phyloP scores from a whole-genome alignment of 1,139 yeast species.

The Debaryomyces fabryi region DNA sequence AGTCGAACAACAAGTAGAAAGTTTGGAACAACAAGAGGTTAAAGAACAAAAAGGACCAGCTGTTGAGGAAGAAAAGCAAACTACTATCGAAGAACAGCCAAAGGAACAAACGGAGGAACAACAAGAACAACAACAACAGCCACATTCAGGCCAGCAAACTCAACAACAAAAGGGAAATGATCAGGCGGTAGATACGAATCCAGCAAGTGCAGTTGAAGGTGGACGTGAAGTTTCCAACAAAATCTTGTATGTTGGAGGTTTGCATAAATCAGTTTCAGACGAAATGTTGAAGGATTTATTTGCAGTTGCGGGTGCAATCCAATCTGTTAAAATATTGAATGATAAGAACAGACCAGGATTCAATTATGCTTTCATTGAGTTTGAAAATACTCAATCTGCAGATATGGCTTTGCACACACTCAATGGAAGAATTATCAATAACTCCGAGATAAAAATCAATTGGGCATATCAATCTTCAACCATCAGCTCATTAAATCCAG shows the following conservation, averaged over 20 bases:
- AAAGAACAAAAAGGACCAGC: not conserved
- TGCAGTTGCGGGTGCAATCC: conserved; percentile 60
- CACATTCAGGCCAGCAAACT: conserved; percentile 16
- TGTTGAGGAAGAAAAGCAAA: not conserved
- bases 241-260: conserved; percentile 76
- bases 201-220: conserved; percentile 76
- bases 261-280: conserved; percentile 68
- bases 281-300: conserved; percentile 63
- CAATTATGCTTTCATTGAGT: conserved; percentile 86
- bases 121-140: conserved; percentile 19
- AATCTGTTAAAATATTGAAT: conserved; percentile 66
- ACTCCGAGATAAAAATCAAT: conserved; percentile 62
- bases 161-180: conserved; percentile 9
- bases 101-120: conserved; percentile 10
- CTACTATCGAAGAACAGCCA: conserved; percentile 9
- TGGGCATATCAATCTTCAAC: conserved; percentile 79
- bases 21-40: not conserved
- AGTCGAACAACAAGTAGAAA: not conserved
- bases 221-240: conserved; percentile 78
- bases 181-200: conserved; percentile 20
- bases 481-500: conserved; percentile 52
- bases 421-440: conserved; percentile 57
- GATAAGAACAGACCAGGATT: conserved; percentile 76
- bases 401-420: conserved; percentile 61
- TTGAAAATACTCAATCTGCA: conserved; percentile 60